phyloP scores from a whole-genome alignment of 306 rosid genomes.

The Dicorynia guianensis region DNA sequence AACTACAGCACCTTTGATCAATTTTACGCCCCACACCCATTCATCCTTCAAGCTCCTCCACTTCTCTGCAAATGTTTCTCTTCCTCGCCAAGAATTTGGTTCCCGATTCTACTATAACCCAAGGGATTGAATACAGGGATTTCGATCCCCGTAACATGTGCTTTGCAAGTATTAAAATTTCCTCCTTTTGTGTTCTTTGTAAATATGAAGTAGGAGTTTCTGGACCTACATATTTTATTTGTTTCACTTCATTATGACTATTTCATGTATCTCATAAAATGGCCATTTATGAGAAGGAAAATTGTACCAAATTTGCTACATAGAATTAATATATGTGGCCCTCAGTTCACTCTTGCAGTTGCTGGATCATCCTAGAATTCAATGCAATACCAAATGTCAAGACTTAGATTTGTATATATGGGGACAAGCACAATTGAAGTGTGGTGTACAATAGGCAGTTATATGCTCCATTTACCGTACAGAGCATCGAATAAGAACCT shows the following conservation, averaged over 20 bases:
- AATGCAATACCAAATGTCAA: too few relatives aligned
- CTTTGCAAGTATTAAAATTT: neutral
- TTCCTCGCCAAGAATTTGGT: constrained; percentile 16
- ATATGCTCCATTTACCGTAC: too few relatives aligned
- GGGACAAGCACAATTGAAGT: too few relatives aligned
- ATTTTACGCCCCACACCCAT: constrained; percentile 31
- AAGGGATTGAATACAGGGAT: too few relatives aligned
- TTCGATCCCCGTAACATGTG: constrained; percentile 23
- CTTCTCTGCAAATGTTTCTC: constrained; percentile 30
- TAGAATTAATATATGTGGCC: neutral
- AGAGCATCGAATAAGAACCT: too few relatives aligned
- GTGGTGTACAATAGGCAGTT: too few relatives aligned
- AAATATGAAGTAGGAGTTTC: constrained; percentile 25
- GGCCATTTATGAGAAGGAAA: neutral
- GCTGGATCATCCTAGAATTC: too few relatives aligned
- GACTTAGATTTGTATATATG: too few relatives aligned
- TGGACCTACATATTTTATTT: constrained; percentile 21
- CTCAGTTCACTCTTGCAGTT: neutral
- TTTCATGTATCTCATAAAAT: neutral
- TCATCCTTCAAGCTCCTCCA: constrained; percentile 43
- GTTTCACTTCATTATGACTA: constrained; percentile 4
- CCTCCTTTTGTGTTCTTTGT: neutral
- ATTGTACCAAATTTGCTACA: neutral
- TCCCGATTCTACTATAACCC: constrained; percentile 30
- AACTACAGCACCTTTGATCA: constrained; percentile 30